Base-by-base conservation (phyloP, 2,329 filamentous ascomycete genomes). In the Cytospora chrysosperma region DNA sequence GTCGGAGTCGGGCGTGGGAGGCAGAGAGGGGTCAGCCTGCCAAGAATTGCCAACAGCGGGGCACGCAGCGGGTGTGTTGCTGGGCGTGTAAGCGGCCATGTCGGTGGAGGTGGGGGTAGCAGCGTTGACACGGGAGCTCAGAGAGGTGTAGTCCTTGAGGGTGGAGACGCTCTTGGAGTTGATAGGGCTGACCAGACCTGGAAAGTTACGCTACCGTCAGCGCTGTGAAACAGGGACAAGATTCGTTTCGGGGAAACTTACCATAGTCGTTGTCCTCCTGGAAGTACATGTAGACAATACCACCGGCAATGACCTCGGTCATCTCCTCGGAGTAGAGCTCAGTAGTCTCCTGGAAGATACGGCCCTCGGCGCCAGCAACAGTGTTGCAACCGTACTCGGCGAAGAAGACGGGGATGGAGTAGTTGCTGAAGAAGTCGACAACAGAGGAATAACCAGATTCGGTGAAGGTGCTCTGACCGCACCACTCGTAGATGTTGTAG, bases 401-500 rank as follows among this genome's bases (percentile, higher is more conserved):
- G 76, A 99, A 97, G 88, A 99, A 99, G 72, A 93, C 91, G 54
- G 95, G 95, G 3, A 98, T 92, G 12, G 91, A 92, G 84, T 95
- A 99, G 75, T 89, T 86, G 65, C 82, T 76, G 81, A 97, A 99
- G 79, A 97, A 94, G 69, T 91, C 77, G 70, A 93, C 93, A 75
- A 94, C 90, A 62, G 87, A 83, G 68, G 89, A 82, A 79, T 93
- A 99, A 61, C 92, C 92, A 4, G 95, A 97, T 65, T 82, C 74
- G 40, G 82, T 73, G 80, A 90, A 95, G 72, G 82, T 86, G 73
- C 91, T 96, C 70, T 93, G 77, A 70, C 94, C 95, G 76, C 95
- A 99, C 95, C 95, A 99, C 59, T 93, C 96, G 85, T 99, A 99
- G 80, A 98, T 97, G 84, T 99, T 99, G 89, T 98, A 98, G 65